Conservation (phyloP, 1,139 yeast species). For the Scheffersomyces stambukii region DNA sequence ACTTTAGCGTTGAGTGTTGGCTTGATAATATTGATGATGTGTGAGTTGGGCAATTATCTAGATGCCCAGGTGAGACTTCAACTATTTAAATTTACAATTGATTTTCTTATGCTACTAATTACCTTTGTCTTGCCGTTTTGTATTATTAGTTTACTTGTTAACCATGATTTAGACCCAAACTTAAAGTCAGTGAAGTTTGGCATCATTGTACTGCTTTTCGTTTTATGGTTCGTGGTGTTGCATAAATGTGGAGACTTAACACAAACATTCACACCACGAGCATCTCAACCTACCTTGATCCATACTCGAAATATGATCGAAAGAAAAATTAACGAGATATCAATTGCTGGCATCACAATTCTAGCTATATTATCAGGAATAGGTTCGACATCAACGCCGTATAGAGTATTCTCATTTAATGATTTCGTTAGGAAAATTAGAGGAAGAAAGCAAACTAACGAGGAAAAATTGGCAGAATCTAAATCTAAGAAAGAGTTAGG, state of each 20-base stretch:
- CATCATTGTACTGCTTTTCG: conserved; percentile 13
- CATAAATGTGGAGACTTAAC: conserved; percentile 36
- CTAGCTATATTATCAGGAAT: conserved; percentile 72
- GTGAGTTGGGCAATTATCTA: conserved; percentile 30
- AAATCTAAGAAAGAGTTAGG: conserved; percentile 8
- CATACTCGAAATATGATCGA: conserved; percentile 20
- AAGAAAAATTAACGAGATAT: conserved; percentile 53
- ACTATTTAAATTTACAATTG: conserved; percentile 30
- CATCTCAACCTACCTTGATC: conserved; percentile 3
- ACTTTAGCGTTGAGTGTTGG: conserved; percentile 30
- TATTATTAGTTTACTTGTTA: conserved; percentile 26
- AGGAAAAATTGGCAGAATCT: not conserved
- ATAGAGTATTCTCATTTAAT: conserved; percentile 15
- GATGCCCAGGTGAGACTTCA: conserved; percentile 18
- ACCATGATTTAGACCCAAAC: conserved; percentile 23
- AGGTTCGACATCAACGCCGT: conserved; percentile 70
- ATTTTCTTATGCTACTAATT: conserved; percentile 27
- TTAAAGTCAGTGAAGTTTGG: conserved; percentile 5
- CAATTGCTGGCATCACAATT: conserved; percentile 66
- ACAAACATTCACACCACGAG: conserved; percentile 20
- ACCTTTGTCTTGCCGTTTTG: conserved; percentile 32
- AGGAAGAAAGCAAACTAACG: too few species aligned
- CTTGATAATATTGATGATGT: conserved; percentile 33
- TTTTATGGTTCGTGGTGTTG: conserved; percentile 31
- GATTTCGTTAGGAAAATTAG: conserved; percentile 3